phyloP scores from a whole-genome alignment of 441 rosid species.

The Erysimum pusillum region DNA sequence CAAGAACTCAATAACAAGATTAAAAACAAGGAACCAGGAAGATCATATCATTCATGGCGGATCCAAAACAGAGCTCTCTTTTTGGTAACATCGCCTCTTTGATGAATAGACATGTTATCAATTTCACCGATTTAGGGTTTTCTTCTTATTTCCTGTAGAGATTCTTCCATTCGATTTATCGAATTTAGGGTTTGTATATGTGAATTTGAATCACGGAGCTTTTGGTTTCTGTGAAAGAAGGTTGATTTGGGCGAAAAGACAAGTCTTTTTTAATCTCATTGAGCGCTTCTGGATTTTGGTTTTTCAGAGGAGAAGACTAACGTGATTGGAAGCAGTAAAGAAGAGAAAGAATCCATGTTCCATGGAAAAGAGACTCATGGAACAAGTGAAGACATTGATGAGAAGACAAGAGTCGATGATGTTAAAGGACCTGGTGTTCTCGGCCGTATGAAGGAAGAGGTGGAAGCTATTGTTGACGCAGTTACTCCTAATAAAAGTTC shows the following conservation, averaged over 20 bases:
- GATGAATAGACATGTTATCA: not conserved
- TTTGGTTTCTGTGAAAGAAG: not conserved
- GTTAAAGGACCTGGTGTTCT: slow-evolving; percentile 49
- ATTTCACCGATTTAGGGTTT: not conserved
- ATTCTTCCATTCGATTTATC: not conserved
- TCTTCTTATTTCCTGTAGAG: too few species aligned
- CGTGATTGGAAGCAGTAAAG: slow-evolving; percentile 34
- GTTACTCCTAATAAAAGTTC: slow-evolving; percentile 38
- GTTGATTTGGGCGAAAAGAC: not conserved
- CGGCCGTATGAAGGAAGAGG: slow-evolving; percentile 44
- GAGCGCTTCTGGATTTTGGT: not conserved
- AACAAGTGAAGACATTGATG: slow-evolving; percentile 45
- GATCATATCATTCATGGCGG: slow-evolving; percentile 42
- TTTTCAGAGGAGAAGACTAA: slow-evolving; percentile 28
- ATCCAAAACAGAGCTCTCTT: slow-evolving; percentile 35
- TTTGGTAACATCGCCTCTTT: slow-evolving; percentile 7
- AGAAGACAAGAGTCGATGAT: slow-evolving; percentile 38
- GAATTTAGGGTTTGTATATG: not conserved
- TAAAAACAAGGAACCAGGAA: not conserved
- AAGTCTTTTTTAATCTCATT: not conserved
- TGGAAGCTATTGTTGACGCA: slow-evolving; percentile 45
- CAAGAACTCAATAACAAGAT: not conserved
- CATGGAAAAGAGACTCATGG: slow-evolving; percentile 44
- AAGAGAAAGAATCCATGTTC: slow-evolving; percentile 32
- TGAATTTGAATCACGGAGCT: not conserved